Evolutionary conservation across 768 basidiomycete genomes (phyloP), one percentile per base, ranked within the genome.

Genomic region (Suillus subaureus): DNA sequence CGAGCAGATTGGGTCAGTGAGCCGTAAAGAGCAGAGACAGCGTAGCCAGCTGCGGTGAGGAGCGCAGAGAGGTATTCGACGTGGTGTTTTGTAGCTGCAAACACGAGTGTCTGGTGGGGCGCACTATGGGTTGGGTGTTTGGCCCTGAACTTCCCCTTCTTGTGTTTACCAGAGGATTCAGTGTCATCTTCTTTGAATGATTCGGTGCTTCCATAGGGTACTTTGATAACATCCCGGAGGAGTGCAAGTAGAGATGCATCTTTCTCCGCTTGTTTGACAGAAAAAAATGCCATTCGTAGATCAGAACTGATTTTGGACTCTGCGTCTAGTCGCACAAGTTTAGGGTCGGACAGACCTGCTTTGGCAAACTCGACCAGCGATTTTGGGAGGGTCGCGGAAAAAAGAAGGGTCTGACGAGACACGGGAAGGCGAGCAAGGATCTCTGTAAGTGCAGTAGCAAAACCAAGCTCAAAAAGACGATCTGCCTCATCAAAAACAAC

Each of bases 401-500:
- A 98, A 6, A 99, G 85, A 47, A 98, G 85, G 2, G 95, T 97
- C 78, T 99, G 97, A 39, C 97, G 89, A 16, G 88, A 85, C 0
- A 88, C 66, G 15, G 96, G 96, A 61, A 99, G 87, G 39, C 96
- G 93, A 70, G 90, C 86, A 16, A 99, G 81, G 70, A 98, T 96
- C 78, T 98, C 97, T 62, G 89, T 90, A 42, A 99, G 84, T 60
- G 96, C 92, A 2, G 90, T 88, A 70, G 94, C 92, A 77, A 99
- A 99, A 35, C 97, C 97, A 89, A 99, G 93, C 75, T 99, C 97
- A 77, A 99, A 99, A 13, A 99, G 87, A 40, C 97, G 91, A 77
- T 99, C 97, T 0, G 97, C 97, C 79, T 99, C 97, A 73, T 99
- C 97, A 71, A 98, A 98, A 28, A 99, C 93, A 67, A 96, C 88